Base-by-base conservation (phyloP, 2,329 filamentous ascomycete genomes). In the Penicillium thymicola region DNA sequence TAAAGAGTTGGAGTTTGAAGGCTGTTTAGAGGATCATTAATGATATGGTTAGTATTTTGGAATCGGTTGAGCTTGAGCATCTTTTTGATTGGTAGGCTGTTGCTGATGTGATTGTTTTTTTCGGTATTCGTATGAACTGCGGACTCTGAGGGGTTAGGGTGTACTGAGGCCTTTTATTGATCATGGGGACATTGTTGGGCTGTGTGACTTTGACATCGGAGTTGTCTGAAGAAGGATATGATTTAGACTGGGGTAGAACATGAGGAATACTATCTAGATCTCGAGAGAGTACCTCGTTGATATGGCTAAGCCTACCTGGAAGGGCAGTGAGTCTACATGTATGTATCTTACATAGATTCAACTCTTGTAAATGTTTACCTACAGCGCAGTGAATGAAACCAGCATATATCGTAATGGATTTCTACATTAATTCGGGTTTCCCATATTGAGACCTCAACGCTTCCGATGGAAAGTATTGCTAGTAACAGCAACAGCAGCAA, bases 91-190 rank as follows among this genome's bases (percentile, higher is more conserved):
- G 11, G 9, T 10, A 11, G 0, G 28, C 9, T 30, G 28, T 30
- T 30, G 28, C 9, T 11, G 28, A 30, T 30, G 11, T 30, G 28
- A 30, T 30, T 30, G 9, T 5, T 2, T 66, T 75, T 6, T 75
- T 5, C 79, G 86, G 2, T 89, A 86, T 65, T 78, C 79, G 4
- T 74, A 80, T 37, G 76, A 82, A 18, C 71, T 90, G 34, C 38
- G 64, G 28, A 56, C 52, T 44, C 55, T 70, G 16, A 45, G 3
- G 2, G 21, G 21, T 21, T 21, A 21, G 21, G n/a, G 13, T 9
- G 16, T 58, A 7, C 23, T 59, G 23, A 47, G 58, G 43, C 38
- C 55, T 23, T 59, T 55, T 13, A 30, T 59, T 43, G 55, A 59
- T 36, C 55, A 59, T 42, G 60, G 63, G 6, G 37, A 52, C n/a